A percentile compares a stretch with the other conserved stretches of the same genome.
Conservation (phyloP, 371 early-diverging fungal genomes). For the Rhizopus microsporus region DNA sequence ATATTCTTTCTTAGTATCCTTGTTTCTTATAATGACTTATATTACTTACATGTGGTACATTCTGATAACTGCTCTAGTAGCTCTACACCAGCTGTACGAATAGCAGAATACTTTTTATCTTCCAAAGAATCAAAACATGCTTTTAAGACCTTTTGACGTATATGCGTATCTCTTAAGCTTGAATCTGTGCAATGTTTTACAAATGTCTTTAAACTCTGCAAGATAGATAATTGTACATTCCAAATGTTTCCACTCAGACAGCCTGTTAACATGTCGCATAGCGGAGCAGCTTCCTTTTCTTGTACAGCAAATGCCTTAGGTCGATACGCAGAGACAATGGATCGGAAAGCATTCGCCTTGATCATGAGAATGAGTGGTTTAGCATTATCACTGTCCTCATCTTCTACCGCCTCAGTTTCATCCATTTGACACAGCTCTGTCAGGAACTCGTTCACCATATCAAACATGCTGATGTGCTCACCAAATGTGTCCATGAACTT, state of each 20-base stretch:
- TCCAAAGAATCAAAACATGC: constrained; percentile 26
- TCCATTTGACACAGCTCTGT: constrained; percentile 58
- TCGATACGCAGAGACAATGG: constrained; percentile 61
- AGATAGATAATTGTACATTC: constrained; percentile 70
- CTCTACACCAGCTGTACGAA: constrained; percentile 44
- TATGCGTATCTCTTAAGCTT: constrained; percentile 4
- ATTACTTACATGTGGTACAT: constrained; percentile 16
- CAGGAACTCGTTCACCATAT: constrained; percentile 59
- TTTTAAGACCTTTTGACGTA: constrained; percentile 9
- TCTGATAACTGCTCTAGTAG: constrained; percentile 25
- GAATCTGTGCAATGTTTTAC: constrained; percentile 29
- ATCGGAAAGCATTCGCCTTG: constrained; percentile 71
- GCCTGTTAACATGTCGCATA: constrained; percentile 43
- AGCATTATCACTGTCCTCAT: constrained; percentile 66
- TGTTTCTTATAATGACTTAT: too few relatives aligned
- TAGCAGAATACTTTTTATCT: constrained; percentile 50
- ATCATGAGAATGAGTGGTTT: constrained; percentile 68
- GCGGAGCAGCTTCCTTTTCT: constrained; percentile 19
- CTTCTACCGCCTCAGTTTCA: constrained; percentile 56
- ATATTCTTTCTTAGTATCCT: background rate
- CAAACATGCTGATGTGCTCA: constrained; percentile 54
- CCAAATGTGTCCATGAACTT: constrained; percentile 58
- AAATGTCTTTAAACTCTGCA: constrained; percentile 60
- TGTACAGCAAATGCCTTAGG: constrained; percentile 45
- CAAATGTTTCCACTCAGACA: constrained; percentile 62